Evolutionary conservation across 2,329 filamentous ascomycete species (phyloP), one percentile per base, ranked within the genome.

Genomic region (Sporothrix sp.): DNA sequence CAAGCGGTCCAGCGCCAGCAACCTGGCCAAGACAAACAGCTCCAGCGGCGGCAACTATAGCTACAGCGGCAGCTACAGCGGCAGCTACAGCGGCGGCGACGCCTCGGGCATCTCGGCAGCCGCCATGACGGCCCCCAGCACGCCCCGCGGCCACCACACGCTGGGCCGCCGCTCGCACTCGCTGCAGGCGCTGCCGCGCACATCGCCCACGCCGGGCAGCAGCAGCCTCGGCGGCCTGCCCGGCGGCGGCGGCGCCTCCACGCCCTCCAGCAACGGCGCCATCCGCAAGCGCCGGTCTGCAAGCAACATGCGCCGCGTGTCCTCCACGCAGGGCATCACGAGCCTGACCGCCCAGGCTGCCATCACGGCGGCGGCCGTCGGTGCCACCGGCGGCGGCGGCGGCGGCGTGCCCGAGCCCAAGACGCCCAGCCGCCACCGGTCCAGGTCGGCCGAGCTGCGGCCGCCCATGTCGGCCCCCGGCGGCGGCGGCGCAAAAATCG

Each of bases 281-380:
- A 53, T 69, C 48, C 63, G 65, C 46, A 68, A 68, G 53, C 63
- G 67, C 23, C 62, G 66, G 11, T 68, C 66, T 1, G 67, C 65
- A 32, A 55, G 47, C 52, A 55, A 35, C 47, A 54, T 58, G 51
- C 54, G 62, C 60, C 65, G 57, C 30, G 47, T 49, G 18, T 43
- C 48, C 7, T 48, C 48, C 8, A 50, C 33, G 11, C 39, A 45
- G 25, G 48, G 39, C 38, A 25, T 50, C n/a, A 25, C 33, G 1
- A 14, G 33, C 30, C 2, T 30, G n/a, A 38, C 38, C 3, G 38
- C 47, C 2, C 37, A 20, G 1, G 48, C 38, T 10, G 48, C 48
- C 8, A 28, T 50, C 35, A 27, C 32, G 18, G 30, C 46, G 18
- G 30, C 46, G n/a, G 39, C 42, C 3, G 33, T 37, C n/a, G 38